Percentiles rank a stretch among this genome's conserved stretches.
Conservation (phyloP, 2,329 filamentous ascomycete species). For the Botrytis squamosa region DNA sequence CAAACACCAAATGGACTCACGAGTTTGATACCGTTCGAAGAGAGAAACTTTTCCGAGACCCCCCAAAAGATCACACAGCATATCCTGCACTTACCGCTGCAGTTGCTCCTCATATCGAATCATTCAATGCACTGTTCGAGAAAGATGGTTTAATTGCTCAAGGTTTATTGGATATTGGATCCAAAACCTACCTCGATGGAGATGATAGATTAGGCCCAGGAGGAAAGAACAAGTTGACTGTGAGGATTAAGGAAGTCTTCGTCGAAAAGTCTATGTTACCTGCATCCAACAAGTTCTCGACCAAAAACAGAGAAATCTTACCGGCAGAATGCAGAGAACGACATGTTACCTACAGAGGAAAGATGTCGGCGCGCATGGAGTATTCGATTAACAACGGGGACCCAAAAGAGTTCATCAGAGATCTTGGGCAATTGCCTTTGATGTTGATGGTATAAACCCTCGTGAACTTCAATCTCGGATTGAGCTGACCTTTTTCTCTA, state of each 20-base stretch:
- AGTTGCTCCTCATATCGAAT: conserved; percentile 90
- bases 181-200: conserved; percentile 82
- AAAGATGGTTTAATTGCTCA: conserved; percentile 70
- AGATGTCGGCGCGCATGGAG: conserved; percentile 78
- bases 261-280: conserved; percentile 81
- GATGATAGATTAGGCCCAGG: conserved; percentile 59
- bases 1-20: conserved; percentile 74
- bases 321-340: conserved; percentile 93
- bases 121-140: conserved; percentile 88
- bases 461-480: neutral
- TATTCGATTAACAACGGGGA: conserved; percentile 86
- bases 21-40: conserved; percentile 83
- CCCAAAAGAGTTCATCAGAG: conserved; percentile 76
- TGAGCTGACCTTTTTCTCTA: conserved; percentile 42
- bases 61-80: conserved; percentile 81
- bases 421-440: conserved; percentile 85
- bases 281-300: conserved; percentile 76
- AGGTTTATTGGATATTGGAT: conserved; percentile 84
- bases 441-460: conserved; percentile 72
- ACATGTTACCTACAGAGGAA: conserved; percentile 86
- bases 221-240: conserved; percentile 70
- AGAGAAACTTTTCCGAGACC: conserved; percentile 84
- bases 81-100: conserved; percentile 84
- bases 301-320: conserved; percentile 77
- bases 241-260: conserved; percentile 78